Base-by-base conservation (phyloP, 2,329 filamentous ascomycete genomes). In the Plenodomus lindquistii region DNA sequence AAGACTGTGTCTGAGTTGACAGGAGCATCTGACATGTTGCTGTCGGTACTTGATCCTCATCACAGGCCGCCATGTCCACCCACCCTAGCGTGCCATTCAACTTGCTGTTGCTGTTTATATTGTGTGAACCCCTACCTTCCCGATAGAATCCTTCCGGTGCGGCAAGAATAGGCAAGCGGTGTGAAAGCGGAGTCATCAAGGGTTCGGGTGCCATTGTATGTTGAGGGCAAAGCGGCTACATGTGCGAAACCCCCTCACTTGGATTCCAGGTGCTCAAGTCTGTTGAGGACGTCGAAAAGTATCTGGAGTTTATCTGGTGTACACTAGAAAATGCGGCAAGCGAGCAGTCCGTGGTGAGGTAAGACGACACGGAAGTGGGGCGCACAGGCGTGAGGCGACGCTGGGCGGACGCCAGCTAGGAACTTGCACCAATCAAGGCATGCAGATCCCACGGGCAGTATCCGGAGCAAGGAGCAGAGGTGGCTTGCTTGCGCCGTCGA, bases 151-250 rank as follows among this genome's bases (percentile, higher is more conserved):
- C 11, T 31, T 31, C 27, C 6, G 27, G 27, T 31, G 11, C 27
- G 27, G 27, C 27, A 60, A 60, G 56, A 62, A 63, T 65, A 70
- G 67, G 70, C 62, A 52, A 65, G 68, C 68, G 67, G 68, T 71
- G 67, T 31, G 15, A 64, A 46, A 42, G 40, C 22, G 45, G 38
- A 31, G 42, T 18, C 31, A 35, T 40, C 38, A 44, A 37, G 46
- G 31, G 11, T 34, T 50, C 27, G 27, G 48, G 41, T 42, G 31
- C 51, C 37, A 46, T 48, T 55, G 44, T 54, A 50, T 57, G 50
- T 55, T 57, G 45, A 59, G 62, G 63, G 65, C 46, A 66, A 54
- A 63, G 58, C 59, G 64, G 65, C 47, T 54, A 46, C 44, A 47
- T 46, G 41, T 40, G 40, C 58, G 49, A 48, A 31, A 8, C 27